phyloP scores from a whole-genome alignment of 2,329 filamentous ascomycete species.

The Pseudocercospora cruenta region DNA sequence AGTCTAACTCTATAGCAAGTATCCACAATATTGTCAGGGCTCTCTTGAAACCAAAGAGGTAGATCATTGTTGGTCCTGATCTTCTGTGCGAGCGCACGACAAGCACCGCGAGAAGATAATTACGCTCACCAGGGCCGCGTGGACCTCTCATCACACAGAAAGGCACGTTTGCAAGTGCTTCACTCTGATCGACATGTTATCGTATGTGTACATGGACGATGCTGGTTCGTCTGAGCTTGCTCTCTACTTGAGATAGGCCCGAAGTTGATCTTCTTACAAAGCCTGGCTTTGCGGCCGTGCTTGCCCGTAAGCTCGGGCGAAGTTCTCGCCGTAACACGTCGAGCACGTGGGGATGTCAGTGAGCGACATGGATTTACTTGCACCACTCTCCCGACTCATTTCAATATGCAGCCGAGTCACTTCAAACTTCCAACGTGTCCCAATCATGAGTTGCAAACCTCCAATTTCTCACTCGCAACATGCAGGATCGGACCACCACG shows the following conservation, averaged over 20 bases:
- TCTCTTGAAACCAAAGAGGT: not conserved
- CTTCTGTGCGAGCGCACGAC: not conserved
- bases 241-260: not conserved
- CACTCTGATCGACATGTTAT: not conserved
- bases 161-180: not conserved
- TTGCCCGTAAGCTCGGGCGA: constrained; percentile 9
- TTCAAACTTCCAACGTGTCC: constrained; percentile 4
- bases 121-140: not conserved
- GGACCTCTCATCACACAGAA: not conserved
- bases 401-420: constrained; percentile 3
- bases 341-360: constrained; percentile 2
- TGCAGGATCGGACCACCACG: constrained; percentile 8
- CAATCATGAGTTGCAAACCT: constrained; percentile 2
- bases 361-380: constrained; percentile 2
- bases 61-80: not conserved
- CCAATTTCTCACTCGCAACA: not conserved
- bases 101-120: not conserved
- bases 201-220: not conserved
- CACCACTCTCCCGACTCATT: constrained; percentile 4
- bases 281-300: not conserved
- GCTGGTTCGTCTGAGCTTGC: not conserved
- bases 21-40: not conserved
- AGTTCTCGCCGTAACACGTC: not conserved
- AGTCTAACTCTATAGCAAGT: not conserved
- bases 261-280: constrained; percentile 1